phyloP scores from a whole-genome alignment of 2,329 filamentous ascomycete species.

The Phyllosticta paracitricarpa region DNA sequence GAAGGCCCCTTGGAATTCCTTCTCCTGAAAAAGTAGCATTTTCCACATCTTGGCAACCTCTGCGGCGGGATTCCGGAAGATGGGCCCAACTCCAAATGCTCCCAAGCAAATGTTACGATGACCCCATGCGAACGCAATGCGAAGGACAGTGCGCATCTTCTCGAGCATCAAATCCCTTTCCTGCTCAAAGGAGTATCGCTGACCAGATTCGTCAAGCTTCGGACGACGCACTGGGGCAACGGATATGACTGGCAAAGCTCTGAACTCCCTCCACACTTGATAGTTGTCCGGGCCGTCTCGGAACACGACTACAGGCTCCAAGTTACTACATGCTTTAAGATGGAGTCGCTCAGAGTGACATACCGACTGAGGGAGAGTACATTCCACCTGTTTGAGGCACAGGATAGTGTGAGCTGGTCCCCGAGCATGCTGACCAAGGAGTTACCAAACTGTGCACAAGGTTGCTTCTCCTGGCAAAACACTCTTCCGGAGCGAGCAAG shows the following conservation, averaged over 20 bases:
- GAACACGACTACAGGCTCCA: constrained; percentile 49
- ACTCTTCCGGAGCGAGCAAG: constrained; percentile 57
- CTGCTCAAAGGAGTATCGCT: constrained; percentile 59
- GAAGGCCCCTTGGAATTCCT: constrained; percentile 35
- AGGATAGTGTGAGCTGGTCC: constrained; percentile 51
- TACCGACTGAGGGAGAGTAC: constrained; percentile 57
- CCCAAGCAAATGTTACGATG: constrained; percentile 33
- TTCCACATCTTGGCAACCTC: constrained; percentile 37
- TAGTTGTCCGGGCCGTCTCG: constrained; percentile 58
- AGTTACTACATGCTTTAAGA: background rate
- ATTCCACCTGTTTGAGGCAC: constrained; percentile 61
- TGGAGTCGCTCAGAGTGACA: constrained; percentile 18
- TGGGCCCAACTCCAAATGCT: constrained; percentile 35
- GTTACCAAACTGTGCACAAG: constrained; percentile 58
- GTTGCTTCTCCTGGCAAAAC: constrained; percentile 64
- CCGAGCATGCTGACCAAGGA: constrained; percentile 37
- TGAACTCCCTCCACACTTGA: constrained; percentile 33
- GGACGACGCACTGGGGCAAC: constrained; percentile 63
- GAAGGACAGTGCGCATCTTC: constrained; percentile 61
- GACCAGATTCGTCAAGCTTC: constrained; percentile 58
- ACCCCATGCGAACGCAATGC: constrained; percentile 48
- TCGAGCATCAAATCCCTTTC: constrained; percentile 63
- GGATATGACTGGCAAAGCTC: constrained; percentile 59
- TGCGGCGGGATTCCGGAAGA: constrained; percentile 34
- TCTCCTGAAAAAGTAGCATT: constrained; percentile 32